Conservation (phyloP, 2,329 filamentous ascomycete genomes). For the Scedosporium boydii region DNA sequence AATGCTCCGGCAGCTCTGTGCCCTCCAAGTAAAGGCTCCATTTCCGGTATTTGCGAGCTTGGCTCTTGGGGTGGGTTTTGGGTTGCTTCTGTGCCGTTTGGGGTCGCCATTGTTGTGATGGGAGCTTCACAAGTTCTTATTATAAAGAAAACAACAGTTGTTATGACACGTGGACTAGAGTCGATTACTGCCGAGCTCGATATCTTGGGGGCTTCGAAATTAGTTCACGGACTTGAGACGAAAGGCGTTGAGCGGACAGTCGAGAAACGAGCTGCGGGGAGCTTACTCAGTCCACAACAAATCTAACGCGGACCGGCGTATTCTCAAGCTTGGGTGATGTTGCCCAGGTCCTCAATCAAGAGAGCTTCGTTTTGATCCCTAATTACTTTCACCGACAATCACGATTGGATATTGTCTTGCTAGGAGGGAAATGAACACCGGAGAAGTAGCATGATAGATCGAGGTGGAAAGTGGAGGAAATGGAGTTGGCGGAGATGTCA, state of each 20-base stretch:
- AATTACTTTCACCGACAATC: too few relatives aligned
- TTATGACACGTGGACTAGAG: background rate
- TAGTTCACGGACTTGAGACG: background rate
- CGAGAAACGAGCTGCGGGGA: background rate
- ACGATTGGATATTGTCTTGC: background rate
- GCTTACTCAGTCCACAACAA: background rate
- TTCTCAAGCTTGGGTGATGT: background rate
- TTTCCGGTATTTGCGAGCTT: slow-evolving; percentile 20
- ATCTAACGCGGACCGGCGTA: background rate
- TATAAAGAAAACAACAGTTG: background rate
- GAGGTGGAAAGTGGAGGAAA: background rate
- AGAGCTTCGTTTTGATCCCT: too few relatives aligned
- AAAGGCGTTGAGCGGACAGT: background rate
- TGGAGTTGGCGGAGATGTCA: background rate
- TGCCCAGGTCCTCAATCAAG: too few relatives aligned
- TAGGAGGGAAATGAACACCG: background rate
- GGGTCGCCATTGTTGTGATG: slow-evolving; percentile 49
- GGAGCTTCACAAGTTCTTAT: background rate
- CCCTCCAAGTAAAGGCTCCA: slow-evolving; percentile 37
- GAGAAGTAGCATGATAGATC: background rate
- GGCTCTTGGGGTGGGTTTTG: slow-evolving; percentile 19
- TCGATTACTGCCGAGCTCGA: background rate
- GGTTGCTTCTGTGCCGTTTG: slow-evolving; percentile 54
- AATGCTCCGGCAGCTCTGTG: slow-evolving; percentile 57
- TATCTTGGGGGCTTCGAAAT: background rate